Conservation (phyloP, 345 rosid species). For the Eucalyptus albens region DNA sequence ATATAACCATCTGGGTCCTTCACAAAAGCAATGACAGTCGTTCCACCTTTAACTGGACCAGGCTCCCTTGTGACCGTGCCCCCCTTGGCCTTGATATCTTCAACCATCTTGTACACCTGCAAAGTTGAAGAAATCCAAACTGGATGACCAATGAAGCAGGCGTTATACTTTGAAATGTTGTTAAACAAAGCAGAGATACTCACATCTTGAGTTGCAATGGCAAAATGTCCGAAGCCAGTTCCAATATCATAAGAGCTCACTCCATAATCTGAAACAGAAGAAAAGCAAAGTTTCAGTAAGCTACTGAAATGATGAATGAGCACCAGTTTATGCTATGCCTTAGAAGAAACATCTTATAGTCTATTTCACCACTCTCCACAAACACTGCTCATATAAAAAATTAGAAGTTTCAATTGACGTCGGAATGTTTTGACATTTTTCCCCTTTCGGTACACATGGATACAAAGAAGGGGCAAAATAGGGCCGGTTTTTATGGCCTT, state of each 20-base stretch:
- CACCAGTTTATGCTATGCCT: accelerated
- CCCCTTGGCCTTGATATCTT: slow-evolving; percentile 61
- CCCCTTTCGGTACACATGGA: not conserved
- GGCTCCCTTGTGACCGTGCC: slow-evolving; percentile 78
- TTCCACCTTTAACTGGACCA: slow-evolving; percentile 91
- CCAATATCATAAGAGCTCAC: slow-evolving; percentile 86
- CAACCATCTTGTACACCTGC: slow-evolving; percentile 77
- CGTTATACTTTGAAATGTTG: not conserved
- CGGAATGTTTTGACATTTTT: not conserved
- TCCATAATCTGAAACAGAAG: slow-evolving; percentile 55
- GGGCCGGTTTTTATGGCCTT: not conserved
- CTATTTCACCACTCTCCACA: not conserved
- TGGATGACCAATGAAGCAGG: not conserved
- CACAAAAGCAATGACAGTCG: slow-evolving; percentile 60
- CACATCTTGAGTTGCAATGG: slow-evolving; percentile 81
- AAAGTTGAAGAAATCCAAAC: not conserved
- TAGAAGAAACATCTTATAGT: not conserved
- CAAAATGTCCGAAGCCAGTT: slow-evolving; percentile 93
- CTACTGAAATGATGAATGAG: not conserved
- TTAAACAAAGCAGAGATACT: not conserved
- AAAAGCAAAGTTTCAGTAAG: not conserved
- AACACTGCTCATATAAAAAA: not conserved
- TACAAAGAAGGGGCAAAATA: not conserved
- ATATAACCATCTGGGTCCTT: slow-evolving; percentile 96
- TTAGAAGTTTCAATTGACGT: not conserved